Conservation (phyloP, 164 flowering plant species). For the Liquidambar formosana region DNA sequence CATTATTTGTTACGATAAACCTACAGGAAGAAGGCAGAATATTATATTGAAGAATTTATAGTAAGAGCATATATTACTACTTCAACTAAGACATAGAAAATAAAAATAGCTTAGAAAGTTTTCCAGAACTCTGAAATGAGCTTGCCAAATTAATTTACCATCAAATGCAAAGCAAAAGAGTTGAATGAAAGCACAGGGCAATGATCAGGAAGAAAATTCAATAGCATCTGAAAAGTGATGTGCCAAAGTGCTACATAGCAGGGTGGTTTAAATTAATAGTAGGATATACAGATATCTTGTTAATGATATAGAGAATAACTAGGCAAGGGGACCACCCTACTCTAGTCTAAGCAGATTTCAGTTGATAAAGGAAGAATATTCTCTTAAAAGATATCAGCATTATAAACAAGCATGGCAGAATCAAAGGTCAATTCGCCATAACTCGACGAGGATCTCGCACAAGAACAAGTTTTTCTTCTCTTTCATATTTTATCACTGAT, state of each 20-base stretch:
- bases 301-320: neutral
- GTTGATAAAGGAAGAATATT: neutral
- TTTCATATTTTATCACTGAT: neutral
- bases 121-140: neutral
- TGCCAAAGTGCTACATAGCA: neutral
- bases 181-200: neutral
- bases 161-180: neutral
- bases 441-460: too few relatives aligned
- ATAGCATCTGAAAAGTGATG: too few relatives aligned
- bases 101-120: neutral
- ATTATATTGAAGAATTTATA: neutral
- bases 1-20: slow-evolving; percentile 89
- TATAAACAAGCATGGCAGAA: too few relatives aligned
- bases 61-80: too few relatives aligned
- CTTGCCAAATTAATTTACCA: neutral
- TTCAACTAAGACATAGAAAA: too few relatives aligned
- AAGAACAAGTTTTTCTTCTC: neutral
- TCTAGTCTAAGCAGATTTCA: neutral
- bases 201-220: neutral
- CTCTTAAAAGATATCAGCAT: neutral
- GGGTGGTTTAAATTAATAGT: neutral
- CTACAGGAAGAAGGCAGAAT: slow-evolving; percentile 31
- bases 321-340: neutral
- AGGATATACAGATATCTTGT: neutral
- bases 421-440: too few relatives aligned